A percentile compares a stretch with the other conserved stretches of the same genome.
phyloP scores from a whole-genome alignment of 2,329 filamentous ascomycete genomes.

The Dactylellina sp. region DNA sequence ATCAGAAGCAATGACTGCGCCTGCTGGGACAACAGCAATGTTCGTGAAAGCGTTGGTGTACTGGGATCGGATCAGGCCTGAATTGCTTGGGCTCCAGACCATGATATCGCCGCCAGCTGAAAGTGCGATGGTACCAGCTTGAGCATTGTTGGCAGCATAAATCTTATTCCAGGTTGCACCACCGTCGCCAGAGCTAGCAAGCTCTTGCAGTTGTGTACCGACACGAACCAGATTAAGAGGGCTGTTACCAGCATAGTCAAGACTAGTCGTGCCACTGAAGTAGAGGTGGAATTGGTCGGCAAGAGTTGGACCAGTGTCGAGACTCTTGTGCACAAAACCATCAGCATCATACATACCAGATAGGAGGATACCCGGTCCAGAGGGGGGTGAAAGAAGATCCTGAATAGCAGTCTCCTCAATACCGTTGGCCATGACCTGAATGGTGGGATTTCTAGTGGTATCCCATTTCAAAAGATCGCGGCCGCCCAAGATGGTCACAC shows the following conservation, averaged over 20 bases:
- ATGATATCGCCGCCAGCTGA: slow-evolving; percentile 68
- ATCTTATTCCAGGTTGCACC: slow-evolving; percentile 68
- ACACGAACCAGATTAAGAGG: slow-evolving; percentile 67
- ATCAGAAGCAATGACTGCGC: slow-evolving; percentile 69
- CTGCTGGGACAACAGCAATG: slow-evolving; percentile 66
- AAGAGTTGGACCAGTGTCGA: slow-evolving; percentile 65
- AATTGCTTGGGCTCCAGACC: slow-evolving; percentile 60
- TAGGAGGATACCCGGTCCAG: slow-evolving; percentile 67
- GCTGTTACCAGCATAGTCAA: slow-evolving; percentile 63
- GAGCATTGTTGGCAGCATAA: slow-evolving; percentile 66
- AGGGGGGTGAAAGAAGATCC: slow-evolving; percentile 67
- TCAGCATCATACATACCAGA: slow-evolving; percentile 69
- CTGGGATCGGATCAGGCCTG: slow-evolving; percentile 54
- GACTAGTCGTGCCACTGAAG: slow-evolving; percentile 66
- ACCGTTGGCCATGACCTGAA: slow-evolving; percentile 68
- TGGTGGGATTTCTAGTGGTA: slow-evolving; percentile 65
- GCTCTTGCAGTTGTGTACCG: slow-evolving; percentile 65
- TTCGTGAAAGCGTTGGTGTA: slow-evolving; percentile 66
- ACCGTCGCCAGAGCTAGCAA: slow-evolving; percentile 68
- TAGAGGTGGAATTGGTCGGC: slow-evolving; percentile 67
- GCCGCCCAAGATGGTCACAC: slow-evolving; percentile 69
- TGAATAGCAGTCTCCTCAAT: slow-evolving; percentile 70
- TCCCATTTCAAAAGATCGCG: slow-evolving; percentile 71
- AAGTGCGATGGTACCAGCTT: slow-evolving; percentile 67
- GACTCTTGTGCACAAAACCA: slow-evolving; percentile 66